A percentile compares a stretch with the other conserved stretches of the same genome.
These are phyloP conservation scores for Carpinus fangiana DNA, from an alignment of 306 rosid species.

Conservation along the genomic window DNA sequence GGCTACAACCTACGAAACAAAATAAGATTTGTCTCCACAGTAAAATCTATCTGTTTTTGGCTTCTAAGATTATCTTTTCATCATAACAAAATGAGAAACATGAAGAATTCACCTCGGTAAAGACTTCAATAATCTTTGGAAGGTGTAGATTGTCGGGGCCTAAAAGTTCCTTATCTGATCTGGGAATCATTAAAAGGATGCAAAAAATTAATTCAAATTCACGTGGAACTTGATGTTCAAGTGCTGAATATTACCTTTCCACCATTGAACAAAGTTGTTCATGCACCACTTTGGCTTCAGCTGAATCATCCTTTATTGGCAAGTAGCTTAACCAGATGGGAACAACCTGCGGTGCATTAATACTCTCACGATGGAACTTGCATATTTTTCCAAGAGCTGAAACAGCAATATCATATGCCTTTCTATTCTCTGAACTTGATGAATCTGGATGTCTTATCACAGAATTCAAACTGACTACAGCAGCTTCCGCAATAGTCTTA, in stretches of 20 bases:
- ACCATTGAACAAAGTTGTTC: slow-evolving; percentile 8
- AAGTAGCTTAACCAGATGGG: slow-evolving; percentile 27
- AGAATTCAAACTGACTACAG: slow-evolving; percentile 2
- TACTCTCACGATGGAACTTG: slow-evolving; percentile 17
- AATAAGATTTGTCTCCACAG: too few relatives aligned
- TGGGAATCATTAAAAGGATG: background rate
- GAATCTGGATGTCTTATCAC: background rate
- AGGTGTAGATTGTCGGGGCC: slow-evolving; percentile 25
- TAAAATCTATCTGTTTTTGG: background rate
- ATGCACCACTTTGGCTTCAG: slow-evolving; percentile 25
- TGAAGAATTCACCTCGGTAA: slow-evolving; percentile 13
- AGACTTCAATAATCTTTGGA: background rate
- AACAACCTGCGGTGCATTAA: slow-evolving; percentile 26
- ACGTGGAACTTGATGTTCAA: background rate
- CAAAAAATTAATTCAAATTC: background rate
- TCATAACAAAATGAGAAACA: background rate
- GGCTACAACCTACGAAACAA: slow-evolving; percentile 28
- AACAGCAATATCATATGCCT: slow-evolving; percentile 24
- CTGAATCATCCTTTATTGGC: slow-evolving; percentile 14
- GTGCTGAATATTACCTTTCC: slow-evolving; percentile 5
- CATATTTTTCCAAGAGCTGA: slow-evolving; percentile 36
- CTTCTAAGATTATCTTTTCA: background rate
- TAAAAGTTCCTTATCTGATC: slow-evolving; percentile 28
- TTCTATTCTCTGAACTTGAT: background rate
- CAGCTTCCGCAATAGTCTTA: slow-evolving; percentile 7